phyloP scores from a whole-genome alignment of 106 monocot genomes.

The Posidonia australis region DNA sequence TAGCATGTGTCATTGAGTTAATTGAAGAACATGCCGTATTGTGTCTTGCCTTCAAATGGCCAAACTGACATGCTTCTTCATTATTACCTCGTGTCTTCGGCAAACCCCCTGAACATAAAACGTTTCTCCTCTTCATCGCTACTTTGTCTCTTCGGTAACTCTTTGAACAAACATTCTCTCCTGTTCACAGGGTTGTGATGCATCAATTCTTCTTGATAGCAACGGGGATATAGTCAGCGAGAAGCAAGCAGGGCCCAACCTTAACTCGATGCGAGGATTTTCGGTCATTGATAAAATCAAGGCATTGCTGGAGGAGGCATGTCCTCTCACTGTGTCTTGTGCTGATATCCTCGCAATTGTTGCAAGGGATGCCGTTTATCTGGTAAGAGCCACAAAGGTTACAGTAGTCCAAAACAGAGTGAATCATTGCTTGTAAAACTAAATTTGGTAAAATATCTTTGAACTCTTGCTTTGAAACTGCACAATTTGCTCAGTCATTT shows the following conservation, averaged over 20 bases:
- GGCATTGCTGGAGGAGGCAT: conserved; percentile 33
- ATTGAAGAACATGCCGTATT: no score
- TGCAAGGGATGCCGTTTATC: conserved; percentile 29
- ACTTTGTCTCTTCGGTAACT: background rate
- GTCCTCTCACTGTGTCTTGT: conserved; percentile 45
- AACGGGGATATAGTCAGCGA: conserved; percentile 22
- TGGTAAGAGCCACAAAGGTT: conserved; percentile 10
- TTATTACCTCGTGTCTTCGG: background rate
- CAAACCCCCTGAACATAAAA: background rate
- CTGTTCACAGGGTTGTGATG: conserved; percentile 44
- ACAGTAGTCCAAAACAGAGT: background rate
- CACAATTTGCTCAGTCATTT: no score
- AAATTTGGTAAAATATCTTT: no score
- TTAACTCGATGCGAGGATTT: conserved; percentile 41
- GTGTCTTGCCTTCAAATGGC: no score
- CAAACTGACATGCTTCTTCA: no score
- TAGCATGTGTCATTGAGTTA: no score
- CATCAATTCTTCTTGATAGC: conserved; percentile 35
- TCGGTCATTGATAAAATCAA: conserved; percentile 41
- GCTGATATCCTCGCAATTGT: conserved; percentile 42
- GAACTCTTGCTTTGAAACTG: no score
- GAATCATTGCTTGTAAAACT: background rate
- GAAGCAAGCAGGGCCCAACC: conserved; percentile 36
- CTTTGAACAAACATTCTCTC: background rate
- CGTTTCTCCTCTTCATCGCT: background rate